Base-by-base conservation (phyloP, 2,329 filamentous ascomycete genomes). In the Venturia asperata region DNA sequence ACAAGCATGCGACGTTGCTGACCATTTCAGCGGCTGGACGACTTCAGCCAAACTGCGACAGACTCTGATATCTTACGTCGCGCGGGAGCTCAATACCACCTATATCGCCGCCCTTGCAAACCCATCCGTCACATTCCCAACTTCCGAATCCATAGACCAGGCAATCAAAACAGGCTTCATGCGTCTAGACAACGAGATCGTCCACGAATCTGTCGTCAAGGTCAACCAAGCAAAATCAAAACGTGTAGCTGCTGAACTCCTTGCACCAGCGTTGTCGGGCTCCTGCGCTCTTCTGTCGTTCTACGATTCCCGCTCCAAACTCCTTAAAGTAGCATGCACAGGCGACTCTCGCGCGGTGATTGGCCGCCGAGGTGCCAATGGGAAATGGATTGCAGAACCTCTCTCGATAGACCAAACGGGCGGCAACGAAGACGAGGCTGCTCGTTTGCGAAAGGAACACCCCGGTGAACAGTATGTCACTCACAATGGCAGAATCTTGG, bases 221-320 rank as follows among this genome's bases (percentile, higher is more conserved):
- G 91, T 97, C 15, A 83, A 95, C 70, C 92, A 95, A 74, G 87
- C 89, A 19, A 90, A 92, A 70, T 94, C 91, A 37, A 96, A 96
- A 77, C 84, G 88, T n/a, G 87, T 91, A 21, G 94, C 93, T 2
- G 93, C 94, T 5, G 92, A 97, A 77, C 82, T 96, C 7, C 85
- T 99, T 17, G 92, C 92, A 11, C 94, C 94, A 10, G 95, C 94
- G 7, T 82, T 97, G 30, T 97, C 94, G 1, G 94, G 94, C n/a
- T 97, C 95, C 1, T 99, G 94, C 74, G 95, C 94, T 49, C 85
- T 99, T 6, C 83, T 99, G 11, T 96, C 92, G 7, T 99, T 99
- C 78, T 99, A 97, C 77, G 93, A 99, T 74, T 92, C 87, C 72
- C 84, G 85, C 62, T 89, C 89, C 55, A 92, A 96, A 74, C 86